Evolutionary conservation across 1,284 basidiomycete species (phyloP).

Genomic region (Cutaneotrichosporon sp.): DNA sequence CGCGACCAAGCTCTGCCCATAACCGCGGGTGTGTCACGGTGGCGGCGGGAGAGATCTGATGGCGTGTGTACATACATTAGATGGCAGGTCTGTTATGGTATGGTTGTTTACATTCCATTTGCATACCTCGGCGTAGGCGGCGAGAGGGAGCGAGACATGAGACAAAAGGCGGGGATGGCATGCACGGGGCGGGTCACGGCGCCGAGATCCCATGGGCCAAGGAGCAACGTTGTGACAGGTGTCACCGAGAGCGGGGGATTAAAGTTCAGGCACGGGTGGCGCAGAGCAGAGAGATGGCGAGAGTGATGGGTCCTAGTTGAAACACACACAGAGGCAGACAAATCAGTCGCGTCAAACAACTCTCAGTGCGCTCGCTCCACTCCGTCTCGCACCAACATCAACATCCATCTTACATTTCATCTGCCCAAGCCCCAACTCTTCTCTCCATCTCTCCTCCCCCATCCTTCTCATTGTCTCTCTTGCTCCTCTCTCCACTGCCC

Average conservation of each 20-base stretch:
- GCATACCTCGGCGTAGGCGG: neutral
- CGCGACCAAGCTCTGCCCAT: conserved; percentile 38
- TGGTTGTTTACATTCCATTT: neutral
- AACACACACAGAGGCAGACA: neutral
- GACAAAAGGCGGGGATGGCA: neutral
- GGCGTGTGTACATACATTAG: neutral
- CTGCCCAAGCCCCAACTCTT: neutral
- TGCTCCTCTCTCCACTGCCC: neutral
- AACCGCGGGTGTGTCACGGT: conserved; percentile 26
- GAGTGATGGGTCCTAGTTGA: neutral
- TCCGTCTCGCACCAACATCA: neutral
- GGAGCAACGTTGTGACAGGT: too few relatives aligned
- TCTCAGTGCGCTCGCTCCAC: neutral
- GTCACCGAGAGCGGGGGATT: too few relatives aligned
- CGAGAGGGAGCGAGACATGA: neutral
- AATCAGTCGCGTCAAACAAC: conserved; percentile 3
- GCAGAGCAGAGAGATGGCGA: too few relatives aligned
- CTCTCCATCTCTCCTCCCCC: neutral
- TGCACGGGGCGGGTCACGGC: too few relatives aligned
- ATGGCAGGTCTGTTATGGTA: neutral
- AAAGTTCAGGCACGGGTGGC: neutral
- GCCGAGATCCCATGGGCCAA: too few relatives aligned
- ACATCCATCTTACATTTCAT: neutral
- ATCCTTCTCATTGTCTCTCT: neutral
- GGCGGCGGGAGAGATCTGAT: neutral